A percentile compares a stretch with the other conserved stretches of the same genome.
phyloP scores from a whole-genome alignment of 1,284 basidiomycete genomes.

The Trametes pubescens region DNA sequence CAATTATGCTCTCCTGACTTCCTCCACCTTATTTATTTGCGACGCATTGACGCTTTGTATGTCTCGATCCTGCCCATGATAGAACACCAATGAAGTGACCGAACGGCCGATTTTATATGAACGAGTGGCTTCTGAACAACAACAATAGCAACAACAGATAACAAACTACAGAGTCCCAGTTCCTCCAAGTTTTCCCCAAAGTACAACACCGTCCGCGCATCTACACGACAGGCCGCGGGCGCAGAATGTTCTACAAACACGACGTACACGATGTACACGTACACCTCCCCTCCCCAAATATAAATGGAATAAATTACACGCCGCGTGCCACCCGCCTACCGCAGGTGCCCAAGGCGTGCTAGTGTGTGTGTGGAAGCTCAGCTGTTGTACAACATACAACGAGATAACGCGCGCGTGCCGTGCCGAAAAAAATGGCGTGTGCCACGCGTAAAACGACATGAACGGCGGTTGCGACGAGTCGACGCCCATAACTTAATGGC shows the following conservation, averaged over 20 bases:
- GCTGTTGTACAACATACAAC: constrained; percentile 7
- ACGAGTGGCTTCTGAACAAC: no score
- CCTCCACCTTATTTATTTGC: background rate
- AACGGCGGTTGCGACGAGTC: background rate
- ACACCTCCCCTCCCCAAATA: background rate
- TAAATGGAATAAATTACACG: constrained; percentile 3
- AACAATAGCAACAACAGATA: no score
- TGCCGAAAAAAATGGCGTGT: background rate
- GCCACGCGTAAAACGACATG: background rate
- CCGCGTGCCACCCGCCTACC: background rate
- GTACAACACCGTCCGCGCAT: background rate
- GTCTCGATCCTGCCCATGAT: no score
- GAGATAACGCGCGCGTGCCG: background rate
- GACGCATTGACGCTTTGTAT: no score
- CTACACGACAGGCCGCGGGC: background rate
- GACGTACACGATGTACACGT: background rate
- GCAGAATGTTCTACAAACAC: background rate
- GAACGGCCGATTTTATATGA: no score
- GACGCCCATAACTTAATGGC: background rate
- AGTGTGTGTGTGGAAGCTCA: background rate
- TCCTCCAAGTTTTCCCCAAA: background rate
- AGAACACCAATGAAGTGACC: no score
- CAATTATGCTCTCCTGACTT: background rate
- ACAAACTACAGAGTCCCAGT: background rate
- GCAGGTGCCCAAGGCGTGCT: background rate